phyloP scores from a whole-genome alignment of 2,329 filamentous ascomycete species.

The Sarocladium strictum region DNA sequence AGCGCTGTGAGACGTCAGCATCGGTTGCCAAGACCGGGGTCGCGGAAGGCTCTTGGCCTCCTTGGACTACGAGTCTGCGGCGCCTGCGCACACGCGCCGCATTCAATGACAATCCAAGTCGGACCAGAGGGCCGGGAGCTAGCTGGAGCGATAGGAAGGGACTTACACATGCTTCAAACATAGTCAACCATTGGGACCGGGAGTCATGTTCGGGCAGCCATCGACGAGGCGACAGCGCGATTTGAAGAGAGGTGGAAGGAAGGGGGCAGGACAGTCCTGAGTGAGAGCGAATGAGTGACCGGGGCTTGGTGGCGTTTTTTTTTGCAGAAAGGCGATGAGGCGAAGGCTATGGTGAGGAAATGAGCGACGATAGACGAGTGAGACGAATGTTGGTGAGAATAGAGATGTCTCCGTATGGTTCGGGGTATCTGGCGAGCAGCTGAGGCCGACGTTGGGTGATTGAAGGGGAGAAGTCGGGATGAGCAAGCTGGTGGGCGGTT shows the following conservation, averaged over 20 bases:
- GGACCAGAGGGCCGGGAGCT: neutral
- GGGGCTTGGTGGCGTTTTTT: neutral
- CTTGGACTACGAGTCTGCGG: slow-evolving; percentile 5
- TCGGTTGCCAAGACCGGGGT: slow-evolving; percentile 27
- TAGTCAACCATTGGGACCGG: slow-evolving; percentile 26
- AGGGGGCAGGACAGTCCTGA: neutral
- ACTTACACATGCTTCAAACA: slow-evolving; percentile 39
- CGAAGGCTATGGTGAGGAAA: neutral
- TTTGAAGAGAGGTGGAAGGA: slow-evolving; percentile 11
- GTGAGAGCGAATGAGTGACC: slow-evolving; percentile 3
- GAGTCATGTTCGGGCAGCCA: slow-evolving; percentile 27
- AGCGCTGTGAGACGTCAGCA: slow-evolving; percentile 37
- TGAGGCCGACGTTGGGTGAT: neutral
- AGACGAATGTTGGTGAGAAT: neutral
- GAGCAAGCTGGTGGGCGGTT: neutral
- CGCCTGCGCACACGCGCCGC: slow-evolving; percentile 2
- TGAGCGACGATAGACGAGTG: neutral
- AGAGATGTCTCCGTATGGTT: neutral
- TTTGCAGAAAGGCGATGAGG: neutral
- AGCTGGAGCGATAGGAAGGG: neutral
- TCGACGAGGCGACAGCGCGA: slow-evolving; percentile 21
- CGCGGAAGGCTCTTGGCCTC: slow-evolving; percentile 22
- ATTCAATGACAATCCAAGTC: neutral
- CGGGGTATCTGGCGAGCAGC: neutral
- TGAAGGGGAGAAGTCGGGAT: slow-evolving; percentile 4